These are phyloP conservation scores for Alternaria sp. DNA, from an alignment of 2,329 filamentous ascomycete genomes.

Conservation along the genomic window DNA sequence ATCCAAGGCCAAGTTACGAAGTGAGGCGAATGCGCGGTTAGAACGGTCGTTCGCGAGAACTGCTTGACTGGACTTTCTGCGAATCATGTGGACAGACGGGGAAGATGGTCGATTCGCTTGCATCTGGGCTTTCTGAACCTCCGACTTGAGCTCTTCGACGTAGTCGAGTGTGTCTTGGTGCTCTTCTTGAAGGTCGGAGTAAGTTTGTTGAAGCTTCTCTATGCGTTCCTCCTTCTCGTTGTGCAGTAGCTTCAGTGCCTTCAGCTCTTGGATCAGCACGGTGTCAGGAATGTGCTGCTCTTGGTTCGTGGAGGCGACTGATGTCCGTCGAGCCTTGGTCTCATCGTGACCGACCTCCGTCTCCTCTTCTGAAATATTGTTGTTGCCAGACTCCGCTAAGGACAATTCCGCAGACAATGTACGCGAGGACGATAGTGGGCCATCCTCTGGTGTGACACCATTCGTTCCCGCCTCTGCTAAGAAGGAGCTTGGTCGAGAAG, in stretches of 20 bases:
- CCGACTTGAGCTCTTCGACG: constrained; percentile 89
- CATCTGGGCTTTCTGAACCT: constrained; percentile 80
- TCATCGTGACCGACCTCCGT: constrained; percentile 68
- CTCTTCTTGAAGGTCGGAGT: constrained; percentile 81
- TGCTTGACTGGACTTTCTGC: constrained; percentile 91
- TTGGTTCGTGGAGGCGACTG: constrained; percentile 31
- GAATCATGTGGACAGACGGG: constrained; percentile 78
- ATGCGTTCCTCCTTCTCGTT: constrained; percentile 81
- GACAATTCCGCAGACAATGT: constrained; percentile 95
- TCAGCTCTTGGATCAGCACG: constrained; percentile 66
- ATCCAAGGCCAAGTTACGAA: constrained; percentile 87
- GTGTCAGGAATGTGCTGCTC: constrained; percentile 21
- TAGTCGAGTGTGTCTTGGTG: constrained; percentile 84
- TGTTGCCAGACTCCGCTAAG: constrained; percentile 73
- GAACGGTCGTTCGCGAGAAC: constrained; percentile 88
- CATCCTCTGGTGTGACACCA: constrained; percentile 71
- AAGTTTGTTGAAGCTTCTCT: constrained; percentile 76
- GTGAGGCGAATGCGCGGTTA: constrained; percentile 86
- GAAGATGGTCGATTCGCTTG: constrained; percentile 70
- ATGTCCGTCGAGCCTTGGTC: constrained; percentile 57
- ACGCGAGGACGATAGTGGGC: constrained; percentile 79
- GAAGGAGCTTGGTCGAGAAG: constrained; percentile 78
- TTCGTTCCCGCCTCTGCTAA: constrained; percentile 79
- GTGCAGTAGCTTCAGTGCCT: constrained; percentile 74
- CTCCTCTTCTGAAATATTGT: constrained; percentile 41